Conservation (phyloP, 306 rosid species). For the Quillaja saponaria region DNA sequence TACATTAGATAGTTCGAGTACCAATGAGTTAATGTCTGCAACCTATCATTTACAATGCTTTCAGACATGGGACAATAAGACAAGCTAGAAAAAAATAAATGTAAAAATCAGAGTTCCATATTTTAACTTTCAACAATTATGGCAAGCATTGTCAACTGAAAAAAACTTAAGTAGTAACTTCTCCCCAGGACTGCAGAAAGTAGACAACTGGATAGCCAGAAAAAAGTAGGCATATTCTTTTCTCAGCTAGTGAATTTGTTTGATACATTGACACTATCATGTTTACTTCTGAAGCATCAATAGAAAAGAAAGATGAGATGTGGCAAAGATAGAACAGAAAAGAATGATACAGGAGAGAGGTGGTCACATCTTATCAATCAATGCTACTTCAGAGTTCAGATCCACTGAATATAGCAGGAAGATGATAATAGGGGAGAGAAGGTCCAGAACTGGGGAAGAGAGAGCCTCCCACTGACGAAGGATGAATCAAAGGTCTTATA, state of each 20-base stretch:
- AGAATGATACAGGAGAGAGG: too few species aligned
- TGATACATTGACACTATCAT: too few species aligned
- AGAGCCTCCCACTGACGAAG: too few species aligned
- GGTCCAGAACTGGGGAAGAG: too few species aligned
- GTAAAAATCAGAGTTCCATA: not conserved
- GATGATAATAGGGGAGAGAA: too few species aligned
- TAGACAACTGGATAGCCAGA: not conserved
- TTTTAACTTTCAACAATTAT: not conserved
- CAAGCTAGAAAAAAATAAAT: not conserved
- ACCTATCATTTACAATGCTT: slow-evolving; percentile 59
- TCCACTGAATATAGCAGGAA: too few species aligned
- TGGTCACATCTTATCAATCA: too few species aligned
- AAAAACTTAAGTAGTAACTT: not conserved
- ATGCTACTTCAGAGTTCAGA: too few species aligned
- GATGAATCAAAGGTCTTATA: too few species aligned
- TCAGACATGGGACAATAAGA: slow-evolving; percentile 17
- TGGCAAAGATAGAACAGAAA: too few species aligned
- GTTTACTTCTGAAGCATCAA: not conserved
- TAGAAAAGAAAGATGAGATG: too few species aligned
- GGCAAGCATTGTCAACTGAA: not conserved
- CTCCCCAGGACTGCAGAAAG: not conserved
- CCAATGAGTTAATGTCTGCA: slow-evolving; percentile 62
- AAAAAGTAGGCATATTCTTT: slow-evolving; percentile 9
- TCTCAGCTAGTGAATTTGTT: not conserved
- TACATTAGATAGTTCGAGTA: slow-evolving; percentile 59